phyloP scores from a whole-genome alignment of 768 basidiomycete species.

The Brasilioporus rufonigricans region DNA sequence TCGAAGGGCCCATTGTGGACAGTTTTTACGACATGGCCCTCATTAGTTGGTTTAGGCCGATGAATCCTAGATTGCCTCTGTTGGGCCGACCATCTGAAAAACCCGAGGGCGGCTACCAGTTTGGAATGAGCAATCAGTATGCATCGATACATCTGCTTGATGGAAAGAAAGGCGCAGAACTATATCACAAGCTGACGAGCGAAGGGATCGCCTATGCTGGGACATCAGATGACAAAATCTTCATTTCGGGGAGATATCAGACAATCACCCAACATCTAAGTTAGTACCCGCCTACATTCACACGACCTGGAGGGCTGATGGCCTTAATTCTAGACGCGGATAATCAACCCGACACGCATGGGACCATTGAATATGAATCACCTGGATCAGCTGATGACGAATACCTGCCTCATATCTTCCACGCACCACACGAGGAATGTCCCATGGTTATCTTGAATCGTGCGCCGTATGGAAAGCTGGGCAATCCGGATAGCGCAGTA shows the following conservation, averaged over 20 bases:
- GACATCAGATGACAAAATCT: conserved; percentile 12
- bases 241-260: conserved; percentile 33
- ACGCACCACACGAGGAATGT: conserved; percentile 52
- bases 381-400: conserved; percentile 38
- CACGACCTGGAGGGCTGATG: conserved; percentile 9
- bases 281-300: conserved; percentile 10
- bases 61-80: conserved; percentile 46
- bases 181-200: conserved; percentile 19
- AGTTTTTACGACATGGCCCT: conserved; percentile 68
- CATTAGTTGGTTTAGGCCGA: conserved; percentile 53
- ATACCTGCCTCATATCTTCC: conserved; percentile 61
- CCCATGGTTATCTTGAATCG: conserved; percentile 69
- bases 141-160: conserved; percentile 29
- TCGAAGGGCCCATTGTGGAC: conserved; percentile 70
- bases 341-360: conserved; percentile 34
- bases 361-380: conserved; percentile 27
- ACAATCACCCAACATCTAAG: conserved; percentile 42
- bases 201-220: conserved; percentile 12
- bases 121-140: conserved; percentile 33
- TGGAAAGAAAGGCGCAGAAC: conserved; percentile 24
- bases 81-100: conserved; percentile 31
- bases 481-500: conserved; percentile 38
- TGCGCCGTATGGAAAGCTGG: conserved; percentile 54
- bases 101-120: conserved; percentile 38
- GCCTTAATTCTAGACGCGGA: conserved; percentile 28